Base-by-base conservation (phyloP, 2,329 filamentous ascomycete genomes). In the Aspergillus tanneri region DNA sequence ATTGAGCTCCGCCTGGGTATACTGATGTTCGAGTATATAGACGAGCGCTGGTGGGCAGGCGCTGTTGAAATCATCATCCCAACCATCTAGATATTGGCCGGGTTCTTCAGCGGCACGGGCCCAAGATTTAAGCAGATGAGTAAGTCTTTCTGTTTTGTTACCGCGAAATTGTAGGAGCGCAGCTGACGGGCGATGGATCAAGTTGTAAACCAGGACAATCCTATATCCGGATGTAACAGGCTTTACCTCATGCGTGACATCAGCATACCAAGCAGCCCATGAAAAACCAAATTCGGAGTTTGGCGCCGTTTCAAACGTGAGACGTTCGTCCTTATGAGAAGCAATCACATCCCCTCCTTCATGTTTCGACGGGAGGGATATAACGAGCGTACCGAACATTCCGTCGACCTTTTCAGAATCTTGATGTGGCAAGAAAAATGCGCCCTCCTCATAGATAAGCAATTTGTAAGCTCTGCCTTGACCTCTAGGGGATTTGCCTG, bases 331-430 rank as follows among this genome's bases (percentile, higher is more conserved):
- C 5, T 12, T 38, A 6, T 50, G 50, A 19, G 41, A 30, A 10
- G 34, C 47, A 11, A 46, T 21, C 10, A 55, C 34, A 23, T 46
- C 27, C 4, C 49, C 52, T 3, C 52, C 52, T 18, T 53, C 41
- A 16, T 55, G 41, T 10, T 48, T 44, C 5, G 53, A 55, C 1
- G 50, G 50, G 4, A 53, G 42, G 18, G 24, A 47, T 4, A 55
- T 22, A 2, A 46, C 42, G 12, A 53, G 39, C 3, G 53, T 55
- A 19, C 40, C 53, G 19, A 55, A 50, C 50, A 53, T 53, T 1
- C 44, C 52, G 38, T 43, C 22, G 2, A 38, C 39, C 7, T 47
- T 47, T n/a, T 50, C 43, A 3, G 52, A 50, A 23, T 49, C 49
- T 11, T 41, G 39, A 14, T 50, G 49, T 8, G 47, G 37, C 2